These are phyloP conservation scores for Russula olivacea DNA, from an alignment of 768 basidiomycete species.

Conservation along the genomic window DNA sequence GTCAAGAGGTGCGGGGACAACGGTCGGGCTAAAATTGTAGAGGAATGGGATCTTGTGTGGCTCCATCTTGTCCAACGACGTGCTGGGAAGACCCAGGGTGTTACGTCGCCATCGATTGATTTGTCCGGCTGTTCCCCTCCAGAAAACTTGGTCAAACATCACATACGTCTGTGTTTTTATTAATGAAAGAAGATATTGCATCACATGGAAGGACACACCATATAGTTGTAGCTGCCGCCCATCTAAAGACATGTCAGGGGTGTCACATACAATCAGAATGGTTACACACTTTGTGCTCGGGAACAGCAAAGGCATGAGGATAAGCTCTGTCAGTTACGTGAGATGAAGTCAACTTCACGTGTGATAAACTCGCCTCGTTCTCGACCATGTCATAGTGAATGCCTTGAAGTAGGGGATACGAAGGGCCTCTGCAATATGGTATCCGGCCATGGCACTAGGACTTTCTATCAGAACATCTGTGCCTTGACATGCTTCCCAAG, in stretches of 20 bases:
- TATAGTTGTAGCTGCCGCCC: constrained; percentile 97
- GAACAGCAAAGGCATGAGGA: constrained; percentile 97
- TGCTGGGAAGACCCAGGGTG: constrained; percentile 65
- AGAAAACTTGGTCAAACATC: constrained; percentile 97
- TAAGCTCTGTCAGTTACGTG: constrained; percentile 62
- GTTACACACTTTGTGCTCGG: constrained; percentile 73
- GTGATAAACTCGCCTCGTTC: constrained; percentile 57
- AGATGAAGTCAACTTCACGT: not conserved
- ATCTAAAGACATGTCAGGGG: constrained; percentile 44
- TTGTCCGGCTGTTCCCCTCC: constrained; percentile 90
- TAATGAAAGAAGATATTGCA: constrained; percentile 10
- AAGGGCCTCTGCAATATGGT: constrained; percentile 94
- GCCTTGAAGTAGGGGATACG: constrained; percentile 91
- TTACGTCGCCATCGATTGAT: constrained; percentile 92
- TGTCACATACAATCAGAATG: not conserved
- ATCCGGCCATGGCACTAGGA: constrained; percentile 95
- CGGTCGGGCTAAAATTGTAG: constrained; percentile 90
- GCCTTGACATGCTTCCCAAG: constrained; percentile 94
- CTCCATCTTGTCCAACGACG: constrained; percentile 91
- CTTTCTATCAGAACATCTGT: constrained; percentile 93
- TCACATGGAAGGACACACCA: constrained; percentile 47
- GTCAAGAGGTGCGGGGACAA: constrained; percentile 90
- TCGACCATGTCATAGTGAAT: constrained; percentile 97
- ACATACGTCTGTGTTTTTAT: constrained; percentile 64
- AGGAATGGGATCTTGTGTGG: constrained; percentile 97